Evolutionary conservation across 2,329 filamentous ascomycete species (phyloP), one percentile per base, ranked within the genome.

Genomic region (Pseudopyrenochaeta lycopersici): DNA sequence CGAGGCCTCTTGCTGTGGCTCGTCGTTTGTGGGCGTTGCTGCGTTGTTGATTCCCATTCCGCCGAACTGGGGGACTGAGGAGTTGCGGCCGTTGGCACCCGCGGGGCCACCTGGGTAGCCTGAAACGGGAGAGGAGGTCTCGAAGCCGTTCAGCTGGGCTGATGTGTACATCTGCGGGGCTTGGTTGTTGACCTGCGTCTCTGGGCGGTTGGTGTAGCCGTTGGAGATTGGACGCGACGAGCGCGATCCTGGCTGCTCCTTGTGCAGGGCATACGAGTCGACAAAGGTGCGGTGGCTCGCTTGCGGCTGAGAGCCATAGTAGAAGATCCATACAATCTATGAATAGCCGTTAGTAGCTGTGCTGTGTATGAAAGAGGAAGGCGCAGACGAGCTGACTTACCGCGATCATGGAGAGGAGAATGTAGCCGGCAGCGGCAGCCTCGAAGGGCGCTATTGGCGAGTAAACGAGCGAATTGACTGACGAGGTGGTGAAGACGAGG

Each of bases 111-210:
- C 85, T 14, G 84, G 84, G 66, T 85, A 88, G 46, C 86, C 86
- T 11, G 85, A 85, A 23, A 96, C 88, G 3, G 95, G 93, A 0
- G 93, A 96, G 2, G 93, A 93, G 52, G 95, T 98, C 78, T 99
- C 95, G 72, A 99, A 97, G 46, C 95, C 95, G 72, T 91, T 96
- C 44, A 98, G 85, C 75, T 97, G 93, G 12, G 92, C 91, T 0
- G 93, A 96, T 0, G 94, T 97, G 81, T 98, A 98, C 92, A 98
- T 97, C 75, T 97, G 94, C 1, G 94, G 95, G 7, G 91, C 89
- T 63, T 81, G 80, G 67, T 80, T 82, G 18, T 85, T 83, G 53
- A 89, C 87, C 29, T 90, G 92, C 1, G 92, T 96, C 72, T 96
- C 91, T 23, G 92, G 92, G 31, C 92, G 90, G 61, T 81, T 84